phyloP scores from a whole-genome alignment of 2,329 filamentous ascomycete species.

The Phialemonium atrogriseum region DNA sequence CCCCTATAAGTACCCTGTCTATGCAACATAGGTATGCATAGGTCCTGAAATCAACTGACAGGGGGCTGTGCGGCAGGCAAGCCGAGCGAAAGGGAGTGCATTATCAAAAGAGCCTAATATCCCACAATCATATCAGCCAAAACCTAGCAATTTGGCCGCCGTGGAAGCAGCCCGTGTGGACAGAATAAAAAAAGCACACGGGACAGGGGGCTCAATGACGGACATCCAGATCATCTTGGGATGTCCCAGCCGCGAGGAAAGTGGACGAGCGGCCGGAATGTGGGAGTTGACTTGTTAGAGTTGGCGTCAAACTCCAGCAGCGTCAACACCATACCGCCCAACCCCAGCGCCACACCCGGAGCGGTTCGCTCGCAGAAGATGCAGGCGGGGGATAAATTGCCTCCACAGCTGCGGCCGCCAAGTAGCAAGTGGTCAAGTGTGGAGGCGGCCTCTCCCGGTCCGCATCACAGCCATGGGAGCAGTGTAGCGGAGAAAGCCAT shows the following conservation, averaged over 20 bases:
- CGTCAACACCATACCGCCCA: background rate
- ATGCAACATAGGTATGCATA: too few species aligned
- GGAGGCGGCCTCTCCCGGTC: too few species aligned
- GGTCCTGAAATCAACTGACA: too few species aligned
- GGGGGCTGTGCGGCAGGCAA: background rate
- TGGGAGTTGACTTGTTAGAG: conserved; percentile 1
- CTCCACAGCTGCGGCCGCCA: conserved; percentile 10
- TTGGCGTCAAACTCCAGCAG: background rate
- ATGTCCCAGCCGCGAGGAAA: background rate
- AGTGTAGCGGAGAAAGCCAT: conserved; percentile 5
- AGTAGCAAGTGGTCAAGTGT: conserved; percentile 5
- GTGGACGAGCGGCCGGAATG: background rate
- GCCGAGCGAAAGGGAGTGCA: background rate
- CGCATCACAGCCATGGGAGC: conserved; percentile 9
- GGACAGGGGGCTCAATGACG: conserved; percentile 1
- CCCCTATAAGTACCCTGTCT: too few species aligned
- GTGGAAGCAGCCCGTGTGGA: background rate
- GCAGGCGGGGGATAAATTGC: conserved; percentile 14
- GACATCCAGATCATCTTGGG: background rate
- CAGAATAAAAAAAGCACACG: background rate
- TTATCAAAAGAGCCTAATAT: conserved; percentile 17
- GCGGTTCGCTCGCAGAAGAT: background rate
- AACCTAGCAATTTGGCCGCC: conserved; percentile 15
- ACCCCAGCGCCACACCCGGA: conserved; percentile 2
- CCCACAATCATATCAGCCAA: conserved; percentile 20